A percentile compares a stretch with the other conserved stretches of the same genome.
Evolutionary conservation across 495 filamentous ascomycete species (phyloP).

Genomic region (Aspergillus conjunctus): DNA sequence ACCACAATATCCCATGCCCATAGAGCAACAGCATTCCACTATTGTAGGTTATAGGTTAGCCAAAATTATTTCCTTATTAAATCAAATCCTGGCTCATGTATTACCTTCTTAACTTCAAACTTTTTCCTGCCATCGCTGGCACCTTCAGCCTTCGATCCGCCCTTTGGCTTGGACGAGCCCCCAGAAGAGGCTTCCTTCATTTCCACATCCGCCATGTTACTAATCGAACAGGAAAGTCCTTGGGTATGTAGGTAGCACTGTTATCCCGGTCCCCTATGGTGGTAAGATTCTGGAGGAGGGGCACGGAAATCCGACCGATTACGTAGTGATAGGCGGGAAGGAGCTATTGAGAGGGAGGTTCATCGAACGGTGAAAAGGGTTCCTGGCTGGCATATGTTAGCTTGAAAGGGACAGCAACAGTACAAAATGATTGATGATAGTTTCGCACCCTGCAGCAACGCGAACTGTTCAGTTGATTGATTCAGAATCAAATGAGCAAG

Average conservation of each 20-base stretch:
- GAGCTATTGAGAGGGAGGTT: conserved; percentile 4
- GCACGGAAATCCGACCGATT: conserved; percentile 22
- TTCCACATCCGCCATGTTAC: conserved; percentile 88
- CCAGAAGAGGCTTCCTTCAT: conserved; percentile 81
- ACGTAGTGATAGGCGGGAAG: conserved; percentile 19
- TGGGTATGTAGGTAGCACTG: not conserved
- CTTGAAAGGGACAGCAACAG: not conserved
- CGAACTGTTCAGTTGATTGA: not conserved
- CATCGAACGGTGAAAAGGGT: not conserved
- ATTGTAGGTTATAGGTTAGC: conserved; percentile 16
- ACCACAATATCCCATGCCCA: conserved; percentile 99
- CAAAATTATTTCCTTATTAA: not conserved
- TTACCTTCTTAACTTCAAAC: conserved; percentile 98
- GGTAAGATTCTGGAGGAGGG: conserved; percentile 18
- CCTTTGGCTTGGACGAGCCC: conserved; percentile 59
- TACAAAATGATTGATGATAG: not conserved
- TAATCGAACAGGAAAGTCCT: not conserved
- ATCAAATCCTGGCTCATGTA: not conserved
- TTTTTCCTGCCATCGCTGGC: conserved; percentile 79
- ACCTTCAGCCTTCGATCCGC: conserved; percentile 57
- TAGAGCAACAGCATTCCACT: conserved; percentile 99
- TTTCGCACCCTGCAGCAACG: conserved; percentile 5
- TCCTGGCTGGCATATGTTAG: not conserved
- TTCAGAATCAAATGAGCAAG: not conserved
- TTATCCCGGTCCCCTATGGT: not conserved